Conservation (phyloP, 345 rosid species). For the Odontarrhena argentea region DNA sequence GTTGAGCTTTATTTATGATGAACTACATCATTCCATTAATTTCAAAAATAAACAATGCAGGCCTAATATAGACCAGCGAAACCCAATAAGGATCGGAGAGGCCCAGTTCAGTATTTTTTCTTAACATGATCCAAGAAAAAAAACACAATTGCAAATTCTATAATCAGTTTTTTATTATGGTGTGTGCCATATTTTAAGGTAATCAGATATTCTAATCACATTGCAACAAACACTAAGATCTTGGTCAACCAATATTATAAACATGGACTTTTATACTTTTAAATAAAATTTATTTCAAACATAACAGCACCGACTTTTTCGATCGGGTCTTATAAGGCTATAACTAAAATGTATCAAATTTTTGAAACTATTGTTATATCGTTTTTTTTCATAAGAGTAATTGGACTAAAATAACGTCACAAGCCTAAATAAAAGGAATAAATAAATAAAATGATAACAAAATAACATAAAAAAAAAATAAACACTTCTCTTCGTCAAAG, state of each 20-base stretch:
- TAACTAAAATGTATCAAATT: not conserved
- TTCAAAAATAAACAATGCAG: not conserved
- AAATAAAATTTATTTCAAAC: not conserved
- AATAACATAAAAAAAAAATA: conserved; percentile 1
- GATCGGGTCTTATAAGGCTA: conserved; percentile 3
- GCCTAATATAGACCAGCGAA: conserved; percentile 1
- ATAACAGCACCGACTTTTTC: conserved; percentile 31
- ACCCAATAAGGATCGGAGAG: not conserved
- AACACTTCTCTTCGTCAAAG: not conserved
- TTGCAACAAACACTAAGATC: not conserved
- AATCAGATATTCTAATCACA: conserved; percentile 12
- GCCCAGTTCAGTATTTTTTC: not conserved
- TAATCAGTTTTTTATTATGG: not conserved
- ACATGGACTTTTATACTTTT: not conserved
- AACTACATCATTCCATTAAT: too few species aligned
- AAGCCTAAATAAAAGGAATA: conserved; percentile 24
- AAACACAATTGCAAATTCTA: not conserved
- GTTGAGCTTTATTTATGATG: too few species aligned
- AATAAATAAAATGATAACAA: not conserved
- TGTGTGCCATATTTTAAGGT: not conserved
- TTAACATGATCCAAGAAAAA: not conserved
- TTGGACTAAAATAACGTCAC: conserved; percentile 5
- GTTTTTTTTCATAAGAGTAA: not conserved
- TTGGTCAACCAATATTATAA: not conserved
- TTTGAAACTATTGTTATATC: not conserved